Evolutionary conservation across 2,329 filamentous ascomycete genomes (phyloP).

Genomic region (Penicillium aurantiogriseum): DNA sequence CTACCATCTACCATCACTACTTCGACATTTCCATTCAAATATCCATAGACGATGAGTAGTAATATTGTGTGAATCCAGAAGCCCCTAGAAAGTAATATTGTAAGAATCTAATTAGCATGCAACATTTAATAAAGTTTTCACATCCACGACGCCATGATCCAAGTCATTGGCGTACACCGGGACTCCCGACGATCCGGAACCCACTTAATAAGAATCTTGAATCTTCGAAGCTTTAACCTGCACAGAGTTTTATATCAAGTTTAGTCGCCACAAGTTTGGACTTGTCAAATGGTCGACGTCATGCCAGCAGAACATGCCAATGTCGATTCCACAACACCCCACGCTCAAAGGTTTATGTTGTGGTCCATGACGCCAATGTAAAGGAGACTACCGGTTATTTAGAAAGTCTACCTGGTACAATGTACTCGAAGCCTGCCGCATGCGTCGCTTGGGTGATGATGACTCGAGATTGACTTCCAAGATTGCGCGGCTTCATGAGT

Average conservation of each 20-base stretch:
- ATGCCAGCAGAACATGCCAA: neutral
- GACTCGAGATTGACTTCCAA: neutral
- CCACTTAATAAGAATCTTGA: neutral
- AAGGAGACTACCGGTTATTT: slow-evolving; percentile 1
- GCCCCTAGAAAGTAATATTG: neutral
- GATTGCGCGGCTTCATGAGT: neutral
- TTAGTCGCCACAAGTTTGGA: neutral
- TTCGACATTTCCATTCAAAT: neutral
- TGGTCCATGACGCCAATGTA: slow-evolving; percentile 7
- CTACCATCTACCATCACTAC: no score
- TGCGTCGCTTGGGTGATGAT: neutral
- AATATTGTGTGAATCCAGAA: no score
- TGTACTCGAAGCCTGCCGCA: neutral
- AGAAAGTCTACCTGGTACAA: neutral
- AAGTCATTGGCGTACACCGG: neutral
- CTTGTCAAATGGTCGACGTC: slow-evolving; percentile 5
- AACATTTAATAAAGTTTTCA: neutral
- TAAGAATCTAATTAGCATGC: neutral
- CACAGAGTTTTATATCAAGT: neutral
- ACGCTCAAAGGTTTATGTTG: neutral
- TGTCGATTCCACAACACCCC: neutral
- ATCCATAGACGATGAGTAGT: neutral
- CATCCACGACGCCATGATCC: slow-evolving; percentile 3
- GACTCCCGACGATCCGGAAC: neutral
- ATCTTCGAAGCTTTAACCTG: neutral